These are phyloP conservation scores for Cylindrotheca closterium DNA, from an alignment of 108 stramenopile species.

Conservation along the genomic window DNA sequence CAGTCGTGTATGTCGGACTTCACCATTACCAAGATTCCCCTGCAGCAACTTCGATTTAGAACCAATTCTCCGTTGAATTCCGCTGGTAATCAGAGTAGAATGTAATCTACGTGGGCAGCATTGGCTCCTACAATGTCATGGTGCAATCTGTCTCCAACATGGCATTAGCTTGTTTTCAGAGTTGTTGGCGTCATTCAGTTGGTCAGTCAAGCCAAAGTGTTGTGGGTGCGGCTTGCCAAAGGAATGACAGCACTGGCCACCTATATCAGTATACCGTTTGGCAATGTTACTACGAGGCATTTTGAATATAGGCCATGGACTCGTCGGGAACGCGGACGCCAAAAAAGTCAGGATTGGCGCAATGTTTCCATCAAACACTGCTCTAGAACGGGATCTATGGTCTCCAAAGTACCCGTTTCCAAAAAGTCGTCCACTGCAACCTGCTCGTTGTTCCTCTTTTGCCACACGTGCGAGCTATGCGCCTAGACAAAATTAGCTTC, in stretches of 20 bases:
- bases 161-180: too few species aligned
- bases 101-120: constrained; percentile 52
- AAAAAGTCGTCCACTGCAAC: constrained; percentile 17
- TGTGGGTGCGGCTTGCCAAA: constrained; percentile 78
- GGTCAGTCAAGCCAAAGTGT: too few species aligned
- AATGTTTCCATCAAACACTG: constrained; percentile 37
- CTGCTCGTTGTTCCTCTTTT: constrained; percentile 17
- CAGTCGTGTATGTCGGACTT: too few species aligned
- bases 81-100: constrained; percentile 76
- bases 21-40: too few species aligned
- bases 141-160: constrained; percentile 88
- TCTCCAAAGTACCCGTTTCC: constrained; percentile 15
- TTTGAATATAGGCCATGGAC: constrained; percentile 66
- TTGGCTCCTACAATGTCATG: constrained; percentile 89
- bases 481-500: constrained; percentile 75
- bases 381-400: constrained; percentile 47
- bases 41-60: too few species aligned
- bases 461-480: constrained; percentile 61
- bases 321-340: constrained; percentile 54
- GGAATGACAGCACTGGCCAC: constrained; percentile 40
- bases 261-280: constrained; percentile 47
- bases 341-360: constrained; percentile 85
- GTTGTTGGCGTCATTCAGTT: too few species aligned
- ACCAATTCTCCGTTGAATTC: too few species aligned
- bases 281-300: constrained; percentile 77